Base-by-base conservation (phyloP, 1,284 basidiomycete species). In the Moesziomyces antarcticus region DNA sequence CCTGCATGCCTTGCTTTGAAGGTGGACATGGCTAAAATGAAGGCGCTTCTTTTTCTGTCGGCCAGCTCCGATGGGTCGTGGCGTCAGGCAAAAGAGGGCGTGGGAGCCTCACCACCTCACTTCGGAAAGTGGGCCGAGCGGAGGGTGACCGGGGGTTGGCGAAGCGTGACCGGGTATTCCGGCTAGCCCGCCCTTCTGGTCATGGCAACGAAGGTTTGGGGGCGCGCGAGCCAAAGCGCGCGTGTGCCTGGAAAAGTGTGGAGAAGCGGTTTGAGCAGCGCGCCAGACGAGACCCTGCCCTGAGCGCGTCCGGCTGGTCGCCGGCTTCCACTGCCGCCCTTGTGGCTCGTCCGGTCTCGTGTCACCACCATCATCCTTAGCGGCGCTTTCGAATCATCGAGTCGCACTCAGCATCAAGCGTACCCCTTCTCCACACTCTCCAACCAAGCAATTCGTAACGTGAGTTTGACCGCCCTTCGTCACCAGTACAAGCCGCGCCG, bases 121-220 rank as follows among this genome's bases (percentile, higher is more conserved):
- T 33, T 33, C 30, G 30, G 30, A 33, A 11, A 33, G 30, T 33
- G 30, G 30, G 37, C 16, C 18, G 37, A 18, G 37, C 13, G 37
- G 13, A 40, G 35, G 5, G 35, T 16, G 35, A 37, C 35, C 37
- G 37, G 48, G 20, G 22, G 22, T 5, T 30, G 49, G 21, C 24
- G 18, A 22, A 57, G 43, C 20, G n/a, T 30, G 13, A 62, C 66
- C 66, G 59, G 66, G 66, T 62, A 58, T 58, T 68, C 59, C 66
- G 66, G 66, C 59, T 68, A 68, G 30, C 30, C 11, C 30, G 10
- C 13, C 11, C 10, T 13, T 33, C 8, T 3, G 30, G 30, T 6
- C 30, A 43, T n/a, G n/a, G 10, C n/a, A 14, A 11, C 24, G 9
- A 46, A 46, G 18, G 45, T 20, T 25, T 18, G 24, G 41, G 21